Conservation (phyloP, 2,329 filamentous ascomycete species). For the Zasmidium citrigriseum region DNA sequence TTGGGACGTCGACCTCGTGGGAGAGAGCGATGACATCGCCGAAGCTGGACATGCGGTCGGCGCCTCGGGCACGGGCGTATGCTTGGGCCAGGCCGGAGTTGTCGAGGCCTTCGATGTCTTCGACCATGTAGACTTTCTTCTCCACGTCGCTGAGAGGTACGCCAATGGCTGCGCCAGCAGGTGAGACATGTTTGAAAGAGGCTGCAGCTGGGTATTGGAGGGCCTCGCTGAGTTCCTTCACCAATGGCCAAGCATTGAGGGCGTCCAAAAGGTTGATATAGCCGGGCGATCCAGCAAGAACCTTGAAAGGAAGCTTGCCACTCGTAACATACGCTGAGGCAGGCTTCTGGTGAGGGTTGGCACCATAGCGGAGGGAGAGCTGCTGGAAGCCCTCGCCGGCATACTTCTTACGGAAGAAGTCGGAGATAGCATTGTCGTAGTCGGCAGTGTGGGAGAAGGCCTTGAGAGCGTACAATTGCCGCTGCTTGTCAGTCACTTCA, state of each 20-base stretch:
- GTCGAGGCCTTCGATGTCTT: slow-evolving; percentile 88
- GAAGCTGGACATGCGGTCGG: slow-evolving; percentile 98
- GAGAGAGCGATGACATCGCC: slow-evolving; percentile 94
- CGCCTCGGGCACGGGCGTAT: slow-evolving; percentile 91
- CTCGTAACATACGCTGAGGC: slow-evolving; percentile 78
- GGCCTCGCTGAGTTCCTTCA: slow-evolving; percentile 91
- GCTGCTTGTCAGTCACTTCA: slow-evolving; percentile 80
- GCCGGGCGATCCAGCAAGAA: slow-evolving; percentile 82
- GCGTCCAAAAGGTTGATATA: slow-evolving; percentile 98
- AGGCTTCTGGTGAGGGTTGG: slow-evolving; percentile 98
- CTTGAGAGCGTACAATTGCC: slow-evolving; percentile 90
- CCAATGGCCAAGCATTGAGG: slow-evolving; percentile 93
- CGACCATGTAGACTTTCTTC: slow-evolving; percentile 97
- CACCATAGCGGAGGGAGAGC: slow-evolving; percentile 85
- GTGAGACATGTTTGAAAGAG: slow-evolving; percentile 99
- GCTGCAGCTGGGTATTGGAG: slow-evolving; percentile 87
- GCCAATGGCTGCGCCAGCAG: slow-evolving; percentile 91
- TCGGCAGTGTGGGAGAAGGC: slow-evolving; percentile 98
- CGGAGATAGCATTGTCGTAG: slow-evolving; percentile 91
- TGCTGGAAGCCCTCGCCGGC: slow-evolving; percentile 82
- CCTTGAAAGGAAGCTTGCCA: slow-evolving; percentile 86
- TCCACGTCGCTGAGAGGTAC: slow-evolving; percentile 82
- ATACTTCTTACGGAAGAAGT: slow-evolving; percentile 98
- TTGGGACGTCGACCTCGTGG: slow-evolving; percentile 85
- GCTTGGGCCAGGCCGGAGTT: slow-evolving; percentile 85